Conservation (phyloP, 176 grass and related monocot species). For the Oropetium thomaeum region DNA sequence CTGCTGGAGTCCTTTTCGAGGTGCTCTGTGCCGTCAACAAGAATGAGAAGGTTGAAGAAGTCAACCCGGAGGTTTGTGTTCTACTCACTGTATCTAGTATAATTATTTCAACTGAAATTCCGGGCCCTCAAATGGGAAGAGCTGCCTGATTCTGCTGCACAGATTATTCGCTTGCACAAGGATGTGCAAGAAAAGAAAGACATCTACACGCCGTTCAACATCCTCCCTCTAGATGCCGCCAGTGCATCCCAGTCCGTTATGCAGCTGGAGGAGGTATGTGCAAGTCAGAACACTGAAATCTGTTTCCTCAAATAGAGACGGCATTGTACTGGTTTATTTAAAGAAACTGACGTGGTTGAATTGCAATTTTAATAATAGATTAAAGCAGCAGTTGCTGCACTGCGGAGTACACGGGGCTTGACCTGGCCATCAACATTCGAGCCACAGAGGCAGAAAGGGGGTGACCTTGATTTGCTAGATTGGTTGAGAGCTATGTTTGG, state of each 20-base stretch:
- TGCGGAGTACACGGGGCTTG: conserved; percentile 64
- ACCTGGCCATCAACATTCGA: conserved; percentile 78
- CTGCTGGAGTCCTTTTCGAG: conserved; percentile 86
- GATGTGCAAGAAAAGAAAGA: conserved; percentile 95
- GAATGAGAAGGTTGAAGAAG: conserved; percentile 93
- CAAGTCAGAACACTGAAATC: not conserved
- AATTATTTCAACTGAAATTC: conserved; percentile 25
- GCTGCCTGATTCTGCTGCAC: conserved; percentile 22
- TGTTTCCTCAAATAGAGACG: conserved; percentile 7
- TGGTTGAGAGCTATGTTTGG: conserved; percentile 98
- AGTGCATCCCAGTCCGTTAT: conserved; percentile 89
- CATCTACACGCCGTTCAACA: conserved; percentile 75
- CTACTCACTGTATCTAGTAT: not conserved
- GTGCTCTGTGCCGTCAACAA: conserved; percentile 91
- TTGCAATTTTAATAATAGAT: conserved; percentile 42
- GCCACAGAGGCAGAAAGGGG: conserved; percentile 73
- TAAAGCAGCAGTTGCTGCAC: conserved; percentile 60
- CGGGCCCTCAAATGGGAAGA: conserved; percentile 19
- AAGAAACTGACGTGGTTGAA: not conserved
- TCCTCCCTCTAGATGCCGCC: conserved; percentile 79
- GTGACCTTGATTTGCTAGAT: conserved; percentile 83
- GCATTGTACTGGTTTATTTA: conserved; percentile 20
- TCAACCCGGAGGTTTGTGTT: conserved; percentile 71
- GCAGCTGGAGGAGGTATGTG: conserved; percentile 88
- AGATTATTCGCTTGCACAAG: conserved; percentile 75